These are phyloP conservation scores for Leccinum broughii DNA, from an alignment of 768 basidiomycete genomes.

Conservation along the genomic window DNA sequence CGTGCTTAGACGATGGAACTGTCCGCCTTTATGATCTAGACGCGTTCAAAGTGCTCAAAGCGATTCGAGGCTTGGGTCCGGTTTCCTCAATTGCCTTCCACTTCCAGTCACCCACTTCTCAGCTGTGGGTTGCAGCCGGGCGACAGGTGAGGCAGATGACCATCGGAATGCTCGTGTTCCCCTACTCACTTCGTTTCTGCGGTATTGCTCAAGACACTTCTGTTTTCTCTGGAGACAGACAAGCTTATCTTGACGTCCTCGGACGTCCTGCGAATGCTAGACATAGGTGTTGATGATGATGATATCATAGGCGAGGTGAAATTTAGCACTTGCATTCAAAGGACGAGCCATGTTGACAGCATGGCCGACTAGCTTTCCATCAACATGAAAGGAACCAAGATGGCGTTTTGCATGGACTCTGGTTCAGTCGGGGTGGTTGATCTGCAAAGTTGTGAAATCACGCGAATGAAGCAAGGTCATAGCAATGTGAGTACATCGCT, in stretches of 20 bases:
- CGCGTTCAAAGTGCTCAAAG: slow-evolving; percentile 60
- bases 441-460: slow-evolving; percentile 46
- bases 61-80: slow-evolving; percentile 58
- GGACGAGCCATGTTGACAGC: slow-evolving; percentile 30
- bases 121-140: slow-evolving; percentile 70
- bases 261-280: slow-evolving; percentile 49
- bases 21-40: slow-evolving; percentile 65
- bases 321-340: too few species aligned
- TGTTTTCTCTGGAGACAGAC: slow-evolving; percentile 44
- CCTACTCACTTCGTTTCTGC: not conserved
- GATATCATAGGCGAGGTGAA: slow-evolving; percentile 74
- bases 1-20: slow-evolving; percentile 61
- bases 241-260: slow-evolving; percentile 54
- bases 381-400: slow-evolving; percentile 47
- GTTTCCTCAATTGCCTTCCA: slow-evolving; percentile 62
- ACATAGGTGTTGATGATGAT: slow-evolving; percentile 49
- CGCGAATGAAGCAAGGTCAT: slow-evolving; percentile 62
- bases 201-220: slow-evolving; percentile 28
- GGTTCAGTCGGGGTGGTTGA: slow-evolving; percentile 70
- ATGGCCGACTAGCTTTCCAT: slow-evolving; percentile 59
- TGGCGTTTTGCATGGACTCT: slow-evolving; percentile 73
- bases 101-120: slow-evolving; percentile 41
- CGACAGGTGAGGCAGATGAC: slow-evolving; percentile 41
- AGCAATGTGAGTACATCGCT: slow-evolving; percentile 50
- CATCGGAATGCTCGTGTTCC: not conserved